Evolutionary conservation across 2,329 filamentous ascomycete genomes (phyloP).

Genomic region (Trichoderma gracile): DNA sequence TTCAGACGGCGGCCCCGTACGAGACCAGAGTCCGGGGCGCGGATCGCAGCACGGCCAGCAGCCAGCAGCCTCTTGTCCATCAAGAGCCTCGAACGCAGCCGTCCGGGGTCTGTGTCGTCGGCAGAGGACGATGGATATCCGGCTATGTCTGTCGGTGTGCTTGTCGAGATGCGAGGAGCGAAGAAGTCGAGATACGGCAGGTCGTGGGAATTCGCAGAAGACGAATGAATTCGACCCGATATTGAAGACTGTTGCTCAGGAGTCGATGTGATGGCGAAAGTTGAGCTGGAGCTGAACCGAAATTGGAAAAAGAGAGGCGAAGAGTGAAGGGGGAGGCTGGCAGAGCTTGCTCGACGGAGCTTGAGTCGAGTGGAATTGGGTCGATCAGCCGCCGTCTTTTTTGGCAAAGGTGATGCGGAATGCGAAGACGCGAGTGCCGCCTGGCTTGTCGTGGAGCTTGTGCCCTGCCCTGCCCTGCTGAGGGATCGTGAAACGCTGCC

Average conservation of each 20-base stretch:
- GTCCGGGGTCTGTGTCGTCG: background rate
- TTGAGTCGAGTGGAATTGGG: background rate
- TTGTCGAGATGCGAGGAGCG: background rate
- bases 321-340: slow-evolving; percentile 8
- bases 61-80: slow-evolving; percentile 43
- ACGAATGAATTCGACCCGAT: background rate
- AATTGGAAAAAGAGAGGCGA: background rate
- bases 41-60: slow-evolving; percentile 38
- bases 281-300: background rate
- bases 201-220: background rate
- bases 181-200: background rate
- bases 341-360: background rate
- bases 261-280: background rate
- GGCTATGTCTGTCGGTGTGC: no score
- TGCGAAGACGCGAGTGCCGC: no score
- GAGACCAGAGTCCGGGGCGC: slow-evolving; percentile 36
- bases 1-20: slow-evolving; percentile 35
- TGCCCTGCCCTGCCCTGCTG: no score
- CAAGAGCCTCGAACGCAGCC: slow-evolving; percentile 34
- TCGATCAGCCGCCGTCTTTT: background rate
- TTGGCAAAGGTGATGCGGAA: background rate
- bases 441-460: no score
- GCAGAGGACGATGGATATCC: background rate
- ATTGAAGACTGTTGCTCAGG: background rate
- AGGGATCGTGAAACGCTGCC: no score